Conservation (phyloP, 306 rosid species). For the Begonia loranthoides region DNA sequence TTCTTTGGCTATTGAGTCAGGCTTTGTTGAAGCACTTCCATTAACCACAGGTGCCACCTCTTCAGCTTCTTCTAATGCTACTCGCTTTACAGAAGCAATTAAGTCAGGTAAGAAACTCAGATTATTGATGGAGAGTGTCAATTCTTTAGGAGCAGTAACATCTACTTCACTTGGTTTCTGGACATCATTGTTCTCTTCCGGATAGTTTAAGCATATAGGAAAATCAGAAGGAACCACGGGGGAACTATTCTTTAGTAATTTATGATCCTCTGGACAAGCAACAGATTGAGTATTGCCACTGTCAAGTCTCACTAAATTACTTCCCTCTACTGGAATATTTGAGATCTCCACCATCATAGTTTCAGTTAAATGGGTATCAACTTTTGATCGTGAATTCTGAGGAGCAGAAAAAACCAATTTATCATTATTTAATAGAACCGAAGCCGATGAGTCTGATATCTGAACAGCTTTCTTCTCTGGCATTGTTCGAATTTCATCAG, state of each 20-base stretch:
- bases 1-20: slow-evolving; percentile 24
- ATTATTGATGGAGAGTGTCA: slow-evolving; percentile 26
- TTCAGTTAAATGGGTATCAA: slow-evolving; percentile 14
- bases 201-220: slow-evolving; percentile 19
- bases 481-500: slow-evolving; percentile 24
- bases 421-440: slow-evolving; percentile 21
- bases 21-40: slow-evolving; percentile 22
- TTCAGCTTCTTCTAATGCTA: slow-evolving; percentile 51
- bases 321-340: slow-evolving; percentile 16
- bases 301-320: slow-evolving; percentile 19
- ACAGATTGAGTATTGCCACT: slow-evolving; percentile 19
- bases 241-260: slow-evolving; percentile 16
- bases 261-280: slow-evolving; percentile 21
- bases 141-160: slow-evolving; percentile 25
- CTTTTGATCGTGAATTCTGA: slow-evolving; percentile 12
- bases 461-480: slow-evolving; percentile 18
- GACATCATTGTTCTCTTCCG: slow-evolving; percentile 21
- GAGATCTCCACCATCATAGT: slow-evolving; percentile 21
- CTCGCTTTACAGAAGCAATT: slow-evolving; percentile 74
- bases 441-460: slow-evolving; percentile 24
- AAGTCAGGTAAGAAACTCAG: slow-evolving; percentile 70
- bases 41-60: slow-evolving; percentile 37
- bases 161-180: slow-evolving; percentile 25
- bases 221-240: slow-evolving; percentile 19
- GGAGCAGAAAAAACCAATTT: slow-evolving; percentile 15